Evolutionary conservation across 768 basidiomycete species (phyloP).

Genomic region (Collybia nuda): DNA sequence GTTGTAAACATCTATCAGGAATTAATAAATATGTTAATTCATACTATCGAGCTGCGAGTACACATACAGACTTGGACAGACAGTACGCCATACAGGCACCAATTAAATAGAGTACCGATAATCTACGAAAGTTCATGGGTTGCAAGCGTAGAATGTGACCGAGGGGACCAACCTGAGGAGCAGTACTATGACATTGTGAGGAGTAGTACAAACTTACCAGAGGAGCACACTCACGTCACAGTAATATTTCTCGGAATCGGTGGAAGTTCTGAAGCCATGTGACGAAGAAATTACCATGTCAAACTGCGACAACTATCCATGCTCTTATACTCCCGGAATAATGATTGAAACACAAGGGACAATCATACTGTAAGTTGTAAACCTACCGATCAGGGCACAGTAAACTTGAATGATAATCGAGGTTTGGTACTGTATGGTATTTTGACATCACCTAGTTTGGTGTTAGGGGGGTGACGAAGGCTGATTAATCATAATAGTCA

Average conservation of each 20-base stretch:
- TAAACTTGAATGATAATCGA: no score
- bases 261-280: not conserved
- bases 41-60: not conserved
- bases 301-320: no score
- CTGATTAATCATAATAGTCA: no score
- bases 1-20: not conserved
- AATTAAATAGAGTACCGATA: conserved; percentile 11
- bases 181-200: not conserved
- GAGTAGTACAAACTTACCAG: not conserved
- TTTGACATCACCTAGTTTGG: no score
- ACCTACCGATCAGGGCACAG: no score
- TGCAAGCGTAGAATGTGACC: not conserved
- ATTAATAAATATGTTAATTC: no score
- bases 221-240: not conserved
- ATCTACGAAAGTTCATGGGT: conserved; percentile 2
- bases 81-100: conserved; percentile 10
- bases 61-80: conserved; percentile 9
- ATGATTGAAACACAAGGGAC: no score
- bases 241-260: conserved; percentile 1
- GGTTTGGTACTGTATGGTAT: no score
- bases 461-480: no score
- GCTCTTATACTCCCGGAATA: no score
- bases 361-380: no score
- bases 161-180: not conserved
- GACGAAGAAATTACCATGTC: no score